Base-by-base conservation (phyloP, 768 basidiomycete species). In the Suillus americanus region DNA sequence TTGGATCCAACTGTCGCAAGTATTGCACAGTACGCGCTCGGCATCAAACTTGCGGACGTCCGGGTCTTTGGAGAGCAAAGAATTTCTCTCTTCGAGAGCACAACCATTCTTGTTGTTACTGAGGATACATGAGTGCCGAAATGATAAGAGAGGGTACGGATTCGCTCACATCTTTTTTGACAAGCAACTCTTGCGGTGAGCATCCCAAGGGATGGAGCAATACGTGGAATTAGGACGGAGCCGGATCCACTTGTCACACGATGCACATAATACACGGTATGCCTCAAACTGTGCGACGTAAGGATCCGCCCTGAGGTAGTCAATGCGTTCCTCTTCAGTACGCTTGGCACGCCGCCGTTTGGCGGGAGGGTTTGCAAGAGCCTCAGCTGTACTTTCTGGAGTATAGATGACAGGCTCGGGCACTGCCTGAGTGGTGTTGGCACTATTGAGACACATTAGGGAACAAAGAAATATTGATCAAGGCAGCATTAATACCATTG, bases 181-280 rank as follows among this genome's bases (percentile, higher is more conserved):
- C 54, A 93, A 77, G 76, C 91, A 92, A 72, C 89, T 90, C 79
- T 91, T 92, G 48, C 91, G 80, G 71, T 93, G 91, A 3, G 91
- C 91, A 72, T 92, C 90, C 91, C 91, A 93, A 0, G 91, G 91
- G 62, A 93, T 92, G n/a, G 87, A 89, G 71, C 91, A 94, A 70
- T 92, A 94, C 0, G 91, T 92, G 62, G 91, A 92, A 73, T 94
- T 94, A 51, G 91, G 90, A 9, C 91, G 83, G n/a, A 93, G 80
- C 18, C 92, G 83, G 67, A 93, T 92, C 91, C 91, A 93, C 73
- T 91, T 92, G 74, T 92, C 88, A 77, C 91, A 94, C 5, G 84
- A 86, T 54, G 87, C 89, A 74, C 91, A 92, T 12, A 92, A 81
- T 40, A 92, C 90, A 12, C 90, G 83, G 72, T 92, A 92, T 0